Evolutionary conservation across 2,329 filamentous ascomycete genomes (phyloP), one percentile per base, ranked within the genome.

Genomic region (Byssothecium circinans): DNA sequence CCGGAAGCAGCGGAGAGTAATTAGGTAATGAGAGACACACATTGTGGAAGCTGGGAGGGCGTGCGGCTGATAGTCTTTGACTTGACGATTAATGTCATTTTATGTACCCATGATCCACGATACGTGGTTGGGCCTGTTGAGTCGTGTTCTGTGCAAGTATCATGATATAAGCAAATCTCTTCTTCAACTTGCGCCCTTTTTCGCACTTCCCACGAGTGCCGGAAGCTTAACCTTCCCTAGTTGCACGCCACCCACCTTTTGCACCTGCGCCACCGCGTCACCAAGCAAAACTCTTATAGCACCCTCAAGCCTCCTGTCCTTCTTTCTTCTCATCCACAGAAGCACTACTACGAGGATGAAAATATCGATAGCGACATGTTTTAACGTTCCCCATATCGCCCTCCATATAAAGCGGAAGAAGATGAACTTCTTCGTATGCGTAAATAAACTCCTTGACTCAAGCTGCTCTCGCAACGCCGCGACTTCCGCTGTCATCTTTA

Each of bases 391-490:
- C 87, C 87, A 91, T 0, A 87, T 67, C 3, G 86, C 58, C 81
- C 89, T 89, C 89, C 89, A 95, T 4, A 59, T 27, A 44, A 65
- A 59, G 2, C 67, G 80, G 40, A 83, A 79, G 19, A 88, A 70
- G 44, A 81, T 85, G 52, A 81, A 82, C 17, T 60, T 52, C 82
- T 81, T 57, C 81, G 85, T 57, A 15, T 82, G 80, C 52, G 82
- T 81, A 74, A 87, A 87, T 56, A 92, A 82, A 11, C 88, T 80
- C 0, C 89, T 85, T 0, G 84, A 81, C 44, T 90, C 87, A 57
- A 97, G 87, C 67, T 97, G 91, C 72, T 99, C 94, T 29, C 94
- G 82, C 52, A 97, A 74, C 0, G 94, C 94, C 1, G 94, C 91
- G 25, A 99, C 84, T 72, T 99, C 94, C 14, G 91, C 88, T 4